These are phyloP conservation scores for Rhizopus microsporus DNA, from an alignment of 371 early-diverging fungal species.

Conservation along the genomic window DNA sequence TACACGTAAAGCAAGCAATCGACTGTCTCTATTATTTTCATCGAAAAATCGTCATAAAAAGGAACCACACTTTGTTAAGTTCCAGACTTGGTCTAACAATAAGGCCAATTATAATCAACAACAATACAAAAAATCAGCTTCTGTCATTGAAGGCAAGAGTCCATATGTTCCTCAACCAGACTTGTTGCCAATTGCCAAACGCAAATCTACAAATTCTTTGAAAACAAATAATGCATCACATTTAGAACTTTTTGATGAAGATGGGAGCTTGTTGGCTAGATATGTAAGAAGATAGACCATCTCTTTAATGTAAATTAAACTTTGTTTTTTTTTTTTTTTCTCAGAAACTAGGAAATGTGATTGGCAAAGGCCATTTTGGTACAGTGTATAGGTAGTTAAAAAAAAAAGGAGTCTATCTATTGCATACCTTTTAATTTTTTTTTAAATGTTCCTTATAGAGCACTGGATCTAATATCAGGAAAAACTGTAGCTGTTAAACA, in stretches of 20 bases:
- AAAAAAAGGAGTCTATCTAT: background rate
- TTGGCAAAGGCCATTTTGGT: conserved; percentile 93
- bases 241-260: conserved; percentile 44
- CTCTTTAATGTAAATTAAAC: background rate
- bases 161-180: background rate
- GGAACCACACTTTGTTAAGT: conserved; percentile 24
- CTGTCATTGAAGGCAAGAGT: background rate
- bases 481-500: conserved; percentile 90
- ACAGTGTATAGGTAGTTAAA: conserved; percentile 65
- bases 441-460: conserved; percentile 38
- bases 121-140: background rate
- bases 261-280: conserved; percentile 48
- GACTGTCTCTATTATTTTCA: conserved; percentile 19
- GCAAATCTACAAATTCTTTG: conserved; percentile 5
- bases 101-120: background rate
- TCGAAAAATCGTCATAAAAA: conserved; percentile 5
- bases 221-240: background rate
- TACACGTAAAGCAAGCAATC: conserved; percentile 1
- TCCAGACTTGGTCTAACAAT: conserved; percentile 22
- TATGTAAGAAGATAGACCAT: conserved; percentile 37
- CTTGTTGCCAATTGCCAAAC: background rate
- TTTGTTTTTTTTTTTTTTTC: background rate
- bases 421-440: background rate
- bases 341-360: conserved; percentile 84
- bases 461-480: conserved; percentile 83